Base-by-base conservation (phyloP, 495 filamentous ascomycete genomes). In the Lophiostoma macrostomum region DNA sequence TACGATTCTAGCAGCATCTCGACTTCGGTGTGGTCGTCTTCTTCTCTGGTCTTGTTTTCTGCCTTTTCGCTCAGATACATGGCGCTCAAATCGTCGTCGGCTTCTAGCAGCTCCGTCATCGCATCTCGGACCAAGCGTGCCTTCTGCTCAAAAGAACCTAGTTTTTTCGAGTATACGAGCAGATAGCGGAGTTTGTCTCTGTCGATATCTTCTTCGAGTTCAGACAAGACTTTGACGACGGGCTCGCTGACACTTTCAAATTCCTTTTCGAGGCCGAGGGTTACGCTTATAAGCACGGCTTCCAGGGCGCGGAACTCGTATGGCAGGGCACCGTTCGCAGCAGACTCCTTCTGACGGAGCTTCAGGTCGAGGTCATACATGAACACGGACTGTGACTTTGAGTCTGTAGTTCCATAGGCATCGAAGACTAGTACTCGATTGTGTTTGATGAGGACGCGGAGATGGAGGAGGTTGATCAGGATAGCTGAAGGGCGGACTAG, bases 101-200 rank as follows among this genome's bases (percentile, higher is more conserved):
- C 93, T 68, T 98, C 93, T n/a, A 98, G 76, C 4, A 98, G 70
- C 71, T 98, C 94, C 56, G 96, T 90, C 34, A 98, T 90, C 22
- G 93, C 87, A 64, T 98, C 93, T 32, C 93, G 82, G 31, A 98
- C 94, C 8, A 98, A 74, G 45, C 90, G 86, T 10, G 93, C 91
- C 67, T 95, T 97, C 62, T 96, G 93, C 68, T 96, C 93, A 64
- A 98, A 98, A 5, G 91, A 95, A 67, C 90, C 93, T 39, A 97
- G 76, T 63, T 91, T 87, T 71, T 98, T 98, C 23, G 88, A 94
- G 65, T 95, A 87, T 25, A 96, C 87, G 31, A 98, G 79, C 3
- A 98, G 75, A 53, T 93, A 82, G 22, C 94, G 77, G 12, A 98
- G 74, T 71, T 95, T 95, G 58, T 98, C 91, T 12, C 93, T 76